Base-by-base conservation (phyloP, 2,329 filamentous ascomycete species). In the Atkinsonella hypoxylon region DNA sequence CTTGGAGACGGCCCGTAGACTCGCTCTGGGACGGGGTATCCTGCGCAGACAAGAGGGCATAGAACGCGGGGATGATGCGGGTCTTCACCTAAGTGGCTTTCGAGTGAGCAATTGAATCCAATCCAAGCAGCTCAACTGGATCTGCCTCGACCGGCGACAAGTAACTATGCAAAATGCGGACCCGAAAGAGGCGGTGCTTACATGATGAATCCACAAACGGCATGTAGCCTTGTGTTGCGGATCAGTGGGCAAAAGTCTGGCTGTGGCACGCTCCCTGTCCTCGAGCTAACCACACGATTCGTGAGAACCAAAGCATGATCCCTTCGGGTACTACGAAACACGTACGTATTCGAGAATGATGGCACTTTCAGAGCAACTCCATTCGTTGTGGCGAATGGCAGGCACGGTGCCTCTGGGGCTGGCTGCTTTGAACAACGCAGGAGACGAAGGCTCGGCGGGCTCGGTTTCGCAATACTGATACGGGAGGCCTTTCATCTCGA, bases 391-490 rank as follows among this genome's bases (percentile, higher is more conserved):
- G 39, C 81, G 75, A 52, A 95, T 75, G 9, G 83, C 85, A 8
- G 89, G 89, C 2, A 94, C 85, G 8, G 87, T 71, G 1, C 86
- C 86, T 49, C 83, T 74, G 2, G 86, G 85, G 57, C 89, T 91
- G 47, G 89, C 79, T 56, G 89, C 85, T 22, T 89, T 73, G 31
- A 91, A 70, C 13, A 66, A 62, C 41, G 63, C 62, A 9, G 79
- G 61, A 26, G 62, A 64, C 4, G 81, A 85, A 55, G 86, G 85
- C 57, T 82, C 79, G 62, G 87, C 89, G 8, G 87, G 85, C 60
- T 94, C 85, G 44, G 88, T 82, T 66, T 95, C 89, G 58, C 89
- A 83, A 66, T 94, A 95, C 62, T 94, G 87, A 62, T 95, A 95
- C 38, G 78, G 71, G 9, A 93, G 74, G 17, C 79, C 77, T 64